Evolutionary conservation across 2,329 filamentous ascomycete species (phyloP), one percentile per base, ranked within the genome.

Genomic region (Aspergillus spinulosporus): DNA sequence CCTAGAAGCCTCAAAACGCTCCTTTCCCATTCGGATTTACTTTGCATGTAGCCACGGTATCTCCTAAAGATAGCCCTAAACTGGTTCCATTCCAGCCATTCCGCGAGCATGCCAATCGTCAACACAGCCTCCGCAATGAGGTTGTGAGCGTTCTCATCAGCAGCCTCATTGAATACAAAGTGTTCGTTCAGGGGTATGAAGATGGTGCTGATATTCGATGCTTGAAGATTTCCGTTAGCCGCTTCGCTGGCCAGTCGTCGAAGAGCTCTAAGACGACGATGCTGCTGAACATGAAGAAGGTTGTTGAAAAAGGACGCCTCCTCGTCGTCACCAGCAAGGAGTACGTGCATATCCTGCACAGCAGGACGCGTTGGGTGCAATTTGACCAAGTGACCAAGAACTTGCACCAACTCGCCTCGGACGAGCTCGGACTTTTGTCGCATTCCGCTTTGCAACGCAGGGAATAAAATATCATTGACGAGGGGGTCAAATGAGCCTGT

Each of bases 151-250:
- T 77, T 78, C 58, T 86, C 92, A 69, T 96, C 91, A 47, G 91
- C 89, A 3, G 84, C 84, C 58, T 88, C 85, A 57, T 92, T 88
- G 68, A 96, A 93, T 26, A 97, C 88, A 68, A 97, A 97, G 69
- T 97, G 92, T 69, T 99, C 94, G 7, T 97, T 80, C 15, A 99
- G 80, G 0, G 94, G 95, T 42, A 99, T 84, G 68, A 97, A 90
- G 67, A 97, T 89, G 14, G 93, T 88, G 57, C 88, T 87, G 60
- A 96, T 81, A 66, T 96, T 96, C 51, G 85, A 85, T 66, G 90
- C 89, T 59, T 83, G 83, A 57, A 99, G 78, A 48, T 84, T 80
- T 9, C 83, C 80, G 54, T 81, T 81, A 7, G 78, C 72, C 54
- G 90, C 89, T 60, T 88, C 87, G 7, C 82, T 77, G 54, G 89